Evolutionary conservation across 1,284 basidiomycete species (phyloP), one percentile per base, ranked within the genome.

Genomic region (Melampsora americana): DNA sequence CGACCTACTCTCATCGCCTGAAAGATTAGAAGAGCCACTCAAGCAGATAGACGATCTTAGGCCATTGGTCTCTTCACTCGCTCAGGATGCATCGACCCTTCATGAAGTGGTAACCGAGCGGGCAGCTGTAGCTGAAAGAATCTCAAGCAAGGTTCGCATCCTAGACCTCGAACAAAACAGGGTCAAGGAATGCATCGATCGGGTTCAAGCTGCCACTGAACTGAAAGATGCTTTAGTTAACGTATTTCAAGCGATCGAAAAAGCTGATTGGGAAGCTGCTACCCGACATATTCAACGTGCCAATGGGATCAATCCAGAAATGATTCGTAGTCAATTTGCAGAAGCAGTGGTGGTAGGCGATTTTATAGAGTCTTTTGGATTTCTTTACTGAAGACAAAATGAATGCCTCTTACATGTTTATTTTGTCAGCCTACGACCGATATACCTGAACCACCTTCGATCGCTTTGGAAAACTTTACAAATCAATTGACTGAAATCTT

Each of bases 221-320:
- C 50, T 53, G 3, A 53, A 53, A 23, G 14, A 53, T 12, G 16
- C 14, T 5, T 85, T 99, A 30, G 85, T 87, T 39, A 88, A 89
- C 20, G 94, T 98, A 50, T 90, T 92, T 50, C 86, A 86, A 75
- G 88, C 89, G 16, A 95, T 98, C 50, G 90, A 92, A 56, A 86
- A 86, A 74, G 87, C 90, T 79, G 96, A 99, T 82, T 99, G 95
- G 95, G 95, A 98, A 82, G 89, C 91, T 18, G 95, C 95, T 0
- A 90, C 93, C 0, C 86, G 92, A 78, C 90, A 94, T 81, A 96
- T 95, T 83, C 89, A 91, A 23, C 86, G 92, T 42, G 95, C 94
- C 0, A 94, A 95, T 89, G 86, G 89, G 0, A 85, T 97, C 32
- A 90, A 93, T 3, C 81, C 85, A 5, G 88, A 89, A 53, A 89